A percentile compares a stretch with the other conserved stretches of the same genome.
These are phyloP conservation scores for Fraxinus excelsior DNA, from an alignment of 257 asterid genomes.

Conservation along the genomic window DNA sequence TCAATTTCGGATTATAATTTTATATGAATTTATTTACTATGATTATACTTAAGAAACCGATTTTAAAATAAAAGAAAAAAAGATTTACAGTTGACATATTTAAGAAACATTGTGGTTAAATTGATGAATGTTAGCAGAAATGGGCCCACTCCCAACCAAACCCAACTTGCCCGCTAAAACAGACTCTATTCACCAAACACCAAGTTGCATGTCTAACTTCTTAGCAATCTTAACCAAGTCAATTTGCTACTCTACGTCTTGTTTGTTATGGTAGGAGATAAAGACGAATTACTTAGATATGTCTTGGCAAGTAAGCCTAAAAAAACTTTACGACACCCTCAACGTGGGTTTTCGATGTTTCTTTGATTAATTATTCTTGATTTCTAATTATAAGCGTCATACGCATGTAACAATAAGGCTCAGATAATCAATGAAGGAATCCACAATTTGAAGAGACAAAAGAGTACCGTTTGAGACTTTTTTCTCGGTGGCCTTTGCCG, in stretches of 20 bases:
- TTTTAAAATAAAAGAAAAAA: too few relatives aligned
- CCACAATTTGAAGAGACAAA: too few relatives aligned
- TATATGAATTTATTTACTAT: not conserved
- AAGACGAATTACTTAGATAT: not conserved
- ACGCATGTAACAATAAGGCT: not conserved
- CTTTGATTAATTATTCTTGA: not conserved
- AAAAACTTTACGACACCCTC: not conserved
- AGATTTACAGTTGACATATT: not conserved
- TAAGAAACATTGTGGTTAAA: not conserved
- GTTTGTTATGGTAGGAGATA: not conserved
- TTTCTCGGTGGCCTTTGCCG: too few relatives aligned
- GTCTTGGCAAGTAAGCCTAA: not conserved
- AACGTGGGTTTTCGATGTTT: not conserved
- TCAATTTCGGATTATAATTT: not conserved
- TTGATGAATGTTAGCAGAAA: not conserved
- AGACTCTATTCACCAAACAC: not conserved
- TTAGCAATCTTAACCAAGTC: not conserved
- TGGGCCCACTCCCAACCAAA: not conserved
- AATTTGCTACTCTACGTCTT: not conserved
- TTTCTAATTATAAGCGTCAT: not conserved
- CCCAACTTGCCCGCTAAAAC: constrained; percentile 11
- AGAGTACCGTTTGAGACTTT: too few relatives aligned
- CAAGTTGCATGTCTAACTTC: constrained; percentile 2
- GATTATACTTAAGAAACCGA: not conserved
- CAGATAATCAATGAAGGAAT: too few relatives aligned